These are phyloP conservation scores for Quercus phellos DNA, from an alignment of 331 rosid species.

Conservation along the genomic window DNA sequence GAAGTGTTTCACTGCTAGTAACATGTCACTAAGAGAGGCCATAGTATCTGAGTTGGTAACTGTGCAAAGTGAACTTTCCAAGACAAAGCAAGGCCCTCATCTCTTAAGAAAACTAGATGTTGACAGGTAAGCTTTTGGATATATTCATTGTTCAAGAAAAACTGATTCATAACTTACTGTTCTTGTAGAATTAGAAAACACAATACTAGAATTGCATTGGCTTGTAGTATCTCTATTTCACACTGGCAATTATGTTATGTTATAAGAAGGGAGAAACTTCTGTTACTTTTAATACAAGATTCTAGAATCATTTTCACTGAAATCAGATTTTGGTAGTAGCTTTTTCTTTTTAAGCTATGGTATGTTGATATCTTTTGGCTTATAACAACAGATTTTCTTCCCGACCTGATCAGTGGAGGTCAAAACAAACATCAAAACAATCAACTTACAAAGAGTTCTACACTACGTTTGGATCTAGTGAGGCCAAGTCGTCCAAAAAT, in stretches of 20 bases:
- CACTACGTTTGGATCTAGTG: conserved; percentile 60
- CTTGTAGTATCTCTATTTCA: background rate
- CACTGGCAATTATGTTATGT: background rate
- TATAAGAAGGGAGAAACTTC: background rate
- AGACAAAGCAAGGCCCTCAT: conserved; percentile 79
- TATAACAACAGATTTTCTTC: conserved; percentile 51
- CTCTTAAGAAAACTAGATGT: conserved; percentile 77
- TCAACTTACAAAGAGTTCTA: conserved; percentile 62
- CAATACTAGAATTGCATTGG: background rate
- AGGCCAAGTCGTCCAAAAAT: conserved; percentile 34
- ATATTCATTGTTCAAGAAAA: conserved; percentile 15
- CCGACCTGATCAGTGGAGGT: conserved; percentile 87
- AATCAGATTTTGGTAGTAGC: conserved; percentile 9
- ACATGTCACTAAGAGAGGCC: conserved; percentile 65
- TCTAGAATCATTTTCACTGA: conserved; percentile 8
- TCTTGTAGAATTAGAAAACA: background rate
- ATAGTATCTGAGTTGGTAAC: conserved; percentile 73
- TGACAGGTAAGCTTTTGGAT: conserved; percentile 54
- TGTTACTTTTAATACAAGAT: background rate
- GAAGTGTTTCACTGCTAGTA: conserved; percentile 64
- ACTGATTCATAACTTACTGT: conserved; percentile 4
- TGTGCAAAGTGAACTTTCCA: conserved; percentile 65
- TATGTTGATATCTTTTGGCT: background rate
- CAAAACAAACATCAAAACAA: conserved; percentile 73
- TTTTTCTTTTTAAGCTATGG: background rate